Base-by-base conservation (phyloP, 176 grass and related monocot genomes). In the Paspalum notatum region DNA sequence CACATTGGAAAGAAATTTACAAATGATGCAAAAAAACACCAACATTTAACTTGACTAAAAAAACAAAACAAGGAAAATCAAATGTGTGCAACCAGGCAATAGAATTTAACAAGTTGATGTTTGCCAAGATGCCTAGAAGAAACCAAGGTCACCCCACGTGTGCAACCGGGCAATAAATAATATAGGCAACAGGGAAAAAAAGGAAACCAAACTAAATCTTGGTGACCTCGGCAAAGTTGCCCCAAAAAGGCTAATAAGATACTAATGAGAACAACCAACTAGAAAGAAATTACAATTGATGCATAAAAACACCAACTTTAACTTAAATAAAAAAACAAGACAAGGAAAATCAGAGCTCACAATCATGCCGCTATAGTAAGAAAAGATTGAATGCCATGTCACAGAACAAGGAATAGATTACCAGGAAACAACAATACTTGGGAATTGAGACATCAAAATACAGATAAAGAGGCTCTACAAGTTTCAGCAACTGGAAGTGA, bases 131-230 rank as follows among this genome's bases (percentile, higher is more conserved):
- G 49, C 63, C 24, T 66, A 27, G 32, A 83, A 86, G 63, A n/a
- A 41, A 84, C 67, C 76, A 12, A 22, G 47, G 66, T 57, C 48
- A n/a, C 10, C 61, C 78, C 48, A 75, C 71, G 21, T 12, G 18
- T 7, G 75, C 87, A 89, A 79, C 52, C 72, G 66, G 8, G 80
- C 66, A 74, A 48, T 41, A 18, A 48, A n/a, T 65, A 32, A 82
- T 87, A 40, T 94, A 69, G 88, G 86, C 92, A 94, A 91, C 89
- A 89, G 92, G 92, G 89, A 91, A 91, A 94, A 94, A 86, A 77
- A 94, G 85, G 92, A 75, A 84, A 89, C 83, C 86, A 84, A 88
- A 89, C 3, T n/a, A 50, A 54, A 69, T 58, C 12, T 88, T 86
- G 89, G 86, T 79, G 70, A 86, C 89, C 92, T 91, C 55, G 83